phyloP scores from a whole-genome alignment of 2,329 filamentous ascomycete genomes.

The Ascochyta pisi region DNA sequence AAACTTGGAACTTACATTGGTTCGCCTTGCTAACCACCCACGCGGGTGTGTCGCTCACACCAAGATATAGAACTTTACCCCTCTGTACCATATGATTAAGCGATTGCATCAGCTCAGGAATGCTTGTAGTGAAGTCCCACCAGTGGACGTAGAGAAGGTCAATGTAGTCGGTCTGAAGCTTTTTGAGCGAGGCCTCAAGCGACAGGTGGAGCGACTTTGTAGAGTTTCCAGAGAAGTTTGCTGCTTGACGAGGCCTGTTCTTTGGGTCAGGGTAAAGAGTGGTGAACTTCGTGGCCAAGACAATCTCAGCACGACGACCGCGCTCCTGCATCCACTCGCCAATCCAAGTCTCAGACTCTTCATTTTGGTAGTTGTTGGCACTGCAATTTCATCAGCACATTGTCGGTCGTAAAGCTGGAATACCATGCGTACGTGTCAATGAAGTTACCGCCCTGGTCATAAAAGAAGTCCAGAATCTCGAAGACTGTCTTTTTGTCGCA shows the following conservation, averaged over 20 bases:
- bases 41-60: slow-evolving; percentile 48
- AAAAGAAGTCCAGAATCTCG: slow-evolving; percentile 57
- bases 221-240: slow-evolving; percentile 54
- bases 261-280: slow-evolving; percentile 35
- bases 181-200: slow-evolving; percentile 50
- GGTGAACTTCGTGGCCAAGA: slow-evolving; percentile 64
- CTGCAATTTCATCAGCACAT: slow-evolving; percentile 26
- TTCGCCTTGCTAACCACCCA: slow-evolving; percentile 57
- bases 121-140: slow-evolving; percentile 50
- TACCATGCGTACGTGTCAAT: slow-evolving; percentile 54
- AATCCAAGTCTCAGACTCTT: slow-evolving; percentile 57
- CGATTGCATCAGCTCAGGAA: slow-evolving; percentile 49
- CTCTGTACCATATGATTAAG: slow-evolving; percentile 44
- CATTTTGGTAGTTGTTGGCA: slow-evolving; percentile 57
- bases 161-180: slow-evolving; percentile 52
- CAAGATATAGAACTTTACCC: slow-evolving; percentile 51
- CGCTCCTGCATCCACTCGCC: slow-evolving; percentile 60
- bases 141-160: slow-evolving; percentile 51
- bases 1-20: slow-evolving; percentile 41
- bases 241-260: slow-evolving; percentile 34
- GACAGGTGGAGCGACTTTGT: slow-evolving; percentile 49
- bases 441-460: slow-evolving; percentile 59
- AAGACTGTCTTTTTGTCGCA: slow-evolving; percentile 55
- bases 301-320: slow-evolving; percentile 57
- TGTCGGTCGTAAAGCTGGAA: background rate